Percentiles rank a stretch among this genome's conserved stretches.
phyloP scores from a whole-genome alignment of 805 yeast species.

The Candida adriatica region DNA sequence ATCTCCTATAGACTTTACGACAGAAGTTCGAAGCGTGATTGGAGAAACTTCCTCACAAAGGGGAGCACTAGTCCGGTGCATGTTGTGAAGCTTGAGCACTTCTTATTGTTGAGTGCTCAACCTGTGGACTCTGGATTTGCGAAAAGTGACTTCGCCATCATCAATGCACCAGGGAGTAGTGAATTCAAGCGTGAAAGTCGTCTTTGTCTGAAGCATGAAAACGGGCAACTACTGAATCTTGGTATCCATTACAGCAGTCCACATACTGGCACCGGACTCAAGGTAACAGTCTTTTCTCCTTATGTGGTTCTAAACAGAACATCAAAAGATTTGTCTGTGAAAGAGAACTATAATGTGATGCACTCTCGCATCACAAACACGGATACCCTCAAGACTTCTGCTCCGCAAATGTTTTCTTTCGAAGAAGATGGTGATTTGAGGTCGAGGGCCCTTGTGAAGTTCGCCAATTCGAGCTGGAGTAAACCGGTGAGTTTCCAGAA shows the following conservation, averaged over 20 bases:
- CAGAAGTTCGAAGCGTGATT: constrained; percentile 59
- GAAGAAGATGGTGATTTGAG: constrained; percentile 47
- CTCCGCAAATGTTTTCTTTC: constrained; percentile 84
- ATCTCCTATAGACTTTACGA: constrained; percentile 70
- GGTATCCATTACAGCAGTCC: constrained; percentile 54
- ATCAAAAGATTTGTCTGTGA: constrained; percentile 53
- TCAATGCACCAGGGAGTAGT: constrained; percentile 45
- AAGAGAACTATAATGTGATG: constrained; percentile 47
- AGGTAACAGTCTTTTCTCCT: constrained; percentile 73
- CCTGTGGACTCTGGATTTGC: constrained; percentile 57
- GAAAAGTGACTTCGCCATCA: constrained; percentile 67
- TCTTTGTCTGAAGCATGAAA: constrained; percentile 45
- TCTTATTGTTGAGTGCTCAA: constrained; percentile 62
- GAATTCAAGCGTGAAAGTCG: constrained; percentile 50
- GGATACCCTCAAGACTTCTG: constrained; percentile 28
- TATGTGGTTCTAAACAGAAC: constrained; percentile 80
- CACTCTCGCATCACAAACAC: constrained; percentile 33
- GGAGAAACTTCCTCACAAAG: constrained; percentile 53
- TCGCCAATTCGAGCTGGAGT: constrained; percentile 70
- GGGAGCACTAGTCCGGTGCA: constrained; percentile 74
- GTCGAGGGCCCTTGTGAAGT: constrained; percentile 58
- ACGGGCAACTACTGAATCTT: constrained; percentile 63
- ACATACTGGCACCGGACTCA: constrained; percentile 48
- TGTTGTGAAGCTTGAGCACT: constrained; percentile 66
- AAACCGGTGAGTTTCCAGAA: constrained; percentile 79